Base-by-base conservation (phyloP, 2,329 filamentous ascomycete species). In the Talaromyces sp. region DNA sequence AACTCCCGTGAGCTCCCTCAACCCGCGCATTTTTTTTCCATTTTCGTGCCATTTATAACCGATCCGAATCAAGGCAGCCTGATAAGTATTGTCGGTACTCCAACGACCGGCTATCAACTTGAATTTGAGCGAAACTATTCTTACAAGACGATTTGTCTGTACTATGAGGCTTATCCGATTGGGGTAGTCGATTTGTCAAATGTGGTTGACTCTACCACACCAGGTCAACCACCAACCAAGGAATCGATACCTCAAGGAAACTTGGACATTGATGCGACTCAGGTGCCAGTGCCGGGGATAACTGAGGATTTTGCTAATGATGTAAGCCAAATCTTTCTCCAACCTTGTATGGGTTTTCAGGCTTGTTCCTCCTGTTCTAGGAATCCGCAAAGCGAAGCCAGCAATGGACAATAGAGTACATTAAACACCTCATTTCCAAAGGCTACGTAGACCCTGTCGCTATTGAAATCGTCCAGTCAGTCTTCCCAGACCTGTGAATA, bases 271-370 rank as follows among this genome's bases (percentile, higher is more conserved):
- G 68, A 65, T 12, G 74, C 73, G 5, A 52, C 52, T 6, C 65
- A 72, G 54, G 57, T 75, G 7, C 67, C 66, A 2, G 65, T 72
- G 2, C 72, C 73, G 2, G 51, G 69, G 5, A 67, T 70, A n/a
- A 73, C 69, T 57, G 58, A 72, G 55, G 72, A 74, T 47, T 75
- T 74, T 3, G 71, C 75, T 2, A 75, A 73, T 27, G 69, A 72
- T 65, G 73, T 75, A 61, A 61, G 63, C 61, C 3, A 40, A 40
- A n/a, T 2, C 0, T n/a, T 40, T 2, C 16, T 7, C 8, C 23
- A 23, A 23, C 23, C 23, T 23, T 23, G 23, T 23, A 23, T 23
- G 23, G 23, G 2, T 23, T 23, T 23, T 23, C 23, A 23, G 23
- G 23, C 23, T 23, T 23, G 2, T 23, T 23, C 23, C 23, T 23